A percentile compares a stretch with the other conserved stretches of the same genome.
Conservation (phyloP, 1,139 yeast species). For the Martiniozyma asiatica region DNA sequence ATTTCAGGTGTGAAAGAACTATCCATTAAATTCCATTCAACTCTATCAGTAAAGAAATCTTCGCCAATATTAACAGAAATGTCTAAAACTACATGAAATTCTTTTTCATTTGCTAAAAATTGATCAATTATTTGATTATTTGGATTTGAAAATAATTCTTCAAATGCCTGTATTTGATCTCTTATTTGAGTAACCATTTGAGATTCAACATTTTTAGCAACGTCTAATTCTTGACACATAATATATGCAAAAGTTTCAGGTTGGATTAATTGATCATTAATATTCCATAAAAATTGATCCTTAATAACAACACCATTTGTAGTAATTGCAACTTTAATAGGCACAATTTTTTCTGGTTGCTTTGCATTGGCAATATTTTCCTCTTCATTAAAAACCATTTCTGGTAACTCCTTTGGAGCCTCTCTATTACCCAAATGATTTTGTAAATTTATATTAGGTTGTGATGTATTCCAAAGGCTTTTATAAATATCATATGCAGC, state of each 20-base stretch:
- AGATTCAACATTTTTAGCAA: slow-evolving; percentile 51
- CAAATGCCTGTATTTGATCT: slow-evolving; percentile 69
- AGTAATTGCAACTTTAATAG: slow-evolving; percentile 68
- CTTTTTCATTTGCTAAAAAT: slow-evolving; percentile 43
- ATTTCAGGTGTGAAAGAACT: slow-evolving; percentile 65
- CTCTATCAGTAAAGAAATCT: slow-evolving; percentile 78
- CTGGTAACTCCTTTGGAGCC: slow-evolving; percentile 26
- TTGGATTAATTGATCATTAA: slow-evolving; percentile 63
- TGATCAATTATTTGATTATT: slow-evolving; percentile 22
- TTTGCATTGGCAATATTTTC: slow-evolving; percentile 18
- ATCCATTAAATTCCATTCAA: slow-evolving; percentile 83
- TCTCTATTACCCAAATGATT: slow-evolving; percentile 23
- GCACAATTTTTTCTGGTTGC: slow-evolving; percentile 43
- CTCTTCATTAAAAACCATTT: slow-evolving; percentile 14
- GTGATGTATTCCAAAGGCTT: slow-evolving; percentile 6
- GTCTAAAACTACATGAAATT: slow-evolving; percentile 64
- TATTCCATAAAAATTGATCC: slow-evolving; percentile 86
- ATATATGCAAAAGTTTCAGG: slow-evolving; percentile 78
- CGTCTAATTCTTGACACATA: slow-evolving; percentile 71
- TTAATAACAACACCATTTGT: slow-evolving; percentile 56
- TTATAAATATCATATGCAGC: slow-evolving; percentile 13
- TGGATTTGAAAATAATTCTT: slow-evolving; percentile 14
- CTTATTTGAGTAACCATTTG: slow-evolving; percentile 62
- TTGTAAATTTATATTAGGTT: no score
- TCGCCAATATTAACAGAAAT: slow-evolving; percentile 76